A percentile compares a stretch with the other conserved stretches of the same genome.
These are phyloP conservation scores for Eucalyptus shirleyi DNA, from an alignment of 345 rosid species.

Conservation along the genomic window DNA sequence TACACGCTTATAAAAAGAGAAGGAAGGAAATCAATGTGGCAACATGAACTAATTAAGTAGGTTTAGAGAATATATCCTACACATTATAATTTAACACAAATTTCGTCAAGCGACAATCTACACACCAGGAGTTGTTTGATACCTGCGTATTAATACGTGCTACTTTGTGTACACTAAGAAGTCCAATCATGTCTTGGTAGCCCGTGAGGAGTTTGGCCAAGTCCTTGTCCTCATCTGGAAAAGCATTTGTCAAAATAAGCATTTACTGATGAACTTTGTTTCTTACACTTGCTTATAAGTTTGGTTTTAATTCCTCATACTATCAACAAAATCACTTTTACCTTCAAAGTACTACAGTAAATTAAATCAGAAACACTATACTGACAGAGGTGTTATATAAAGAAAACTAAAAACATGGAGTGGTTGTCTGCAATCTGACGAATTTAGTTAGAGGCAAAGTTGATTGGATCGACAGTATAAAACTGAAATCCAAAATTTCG, in stretches of 20 bases:
- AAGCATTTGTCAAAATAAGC: neutral
- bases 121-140: neutral
- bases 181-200: slow-evolving; percentile 91
- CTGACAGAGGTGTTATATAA: neutral
- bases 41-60: neutral
- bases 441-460: neutral
- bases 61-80: neutral
- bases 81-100: neutral
- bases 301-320: neutral
- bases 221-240: slow-evolving; percentile 71
- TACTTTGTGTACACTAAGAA: slow-evolving; percentile 76
- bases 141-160: slow-evolving; percentile 86
- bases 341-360: neutral
- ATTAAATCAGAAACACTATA: neutral
- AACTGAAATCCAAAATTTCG: neutral
- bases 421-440: neutral
- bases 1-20: neutral
- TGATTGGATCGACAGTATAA: neutral
- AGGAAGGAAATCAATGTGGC: neutral
- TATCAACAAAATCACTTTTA: neutral
- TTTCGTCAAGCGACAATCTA: neutral
- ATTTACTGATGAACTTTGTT: neutral
- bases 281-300: neutral
- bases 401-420: neutral
- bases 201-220: slow-evolving; percentile 72